A percentile compares a stretch with the other conserved stretches of the same genome.
Evolutionary conservation across 192 early-diverging fungal genomes (phyloP).

Genomic region (Backusella liffmaniae): DNA sequence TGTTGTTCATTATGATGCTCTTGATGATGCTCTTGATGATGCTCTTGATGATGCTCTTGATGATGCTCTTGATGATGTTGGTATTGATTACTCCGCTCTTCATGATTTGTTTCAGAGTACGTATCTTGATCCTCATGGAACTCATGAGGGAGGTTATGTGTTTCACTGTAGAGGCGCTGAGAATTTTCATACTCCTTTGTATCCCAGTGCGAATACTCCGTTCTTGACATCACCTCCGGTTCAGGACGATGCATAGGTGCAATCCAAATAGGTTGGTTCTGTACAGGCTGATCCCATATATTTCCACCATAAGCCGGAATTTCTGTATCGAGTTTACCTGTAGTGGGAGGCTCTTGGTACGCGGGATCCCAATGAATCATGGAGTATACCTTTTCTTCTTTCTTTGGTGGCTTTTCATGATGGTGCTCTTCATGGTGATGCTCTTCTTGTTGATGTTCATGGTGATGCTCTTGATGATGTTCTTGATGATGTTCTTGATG

Average conservation of each 20-base stretch:
- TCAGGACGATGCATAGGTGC: slow-evolving; percentile 19
- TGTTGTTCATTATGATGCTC: not conserved
- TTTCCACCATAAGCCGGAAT: slow-evolving; percentile 23
- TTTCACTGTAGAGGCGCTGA: slow-evolving; percentile 6
- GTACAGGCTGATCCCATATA: slow-evolving; percentile 27
- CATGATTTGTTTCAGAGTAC: slow-evolving; percentile 19
- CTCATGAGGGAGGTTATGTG: not conserved
- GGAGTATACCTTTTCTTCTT: slow-evolving; percentile 4
- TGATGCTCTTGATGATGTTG: slow-evolving; percentile 18
- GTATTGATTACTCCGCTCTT: slow-evolving; percentile 10
- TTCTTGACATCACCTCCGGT: slow-evolving; percentile 8
- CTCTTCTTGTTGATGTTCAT: not conserved
- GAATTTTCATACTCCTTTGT: slow-evolving; percentile 9
- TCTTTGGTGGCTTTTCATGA: not conserved
- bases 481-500: not conserved
- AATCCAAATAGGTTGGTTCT: slow-evolving; percentile 18
- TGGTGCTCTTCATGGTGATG: not conserved
- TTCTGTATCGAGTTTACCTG: not conserved
- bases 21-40: not conserved
- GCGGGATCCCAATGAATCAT: slow-evolving; percentile 31
- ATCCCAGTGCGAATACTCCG: slow-evolving; percentile 18
- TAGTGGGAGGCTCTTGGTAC: slow-evolving; percentile 15
- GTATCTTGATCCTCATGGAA: slow-evolving; percentile 2
- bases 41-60: not conserved
- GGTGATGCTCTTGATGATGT: not conserved